Evolutionary conservation across 2,329 filamentous ascomycete genomes (phyloP).

Genomic region (Herpomyces periplanetae): DNA sequence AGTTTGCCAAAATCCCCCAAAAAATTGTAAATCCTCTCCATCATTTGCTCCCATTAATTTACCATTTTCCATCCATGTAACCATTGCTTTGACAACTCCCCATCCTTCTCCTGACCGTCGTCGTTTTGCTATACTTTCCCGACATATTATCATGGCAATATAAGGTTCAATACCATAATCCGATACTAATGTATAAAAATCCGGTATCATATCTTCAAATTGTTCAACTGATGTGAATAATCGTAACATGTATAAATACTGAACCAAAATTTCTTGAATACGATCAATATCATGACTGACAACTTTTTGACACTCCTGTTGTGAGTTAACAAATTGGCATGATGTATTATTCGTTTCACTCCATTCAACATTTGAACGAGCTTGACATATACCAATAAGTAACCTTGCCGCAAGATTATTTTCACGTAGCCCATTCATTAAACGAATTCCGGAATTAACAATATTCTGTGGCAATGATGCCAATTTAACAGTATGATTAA

Average conservation of each 20-base stretch:
- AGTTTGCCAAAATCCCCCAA: too few species aligned
- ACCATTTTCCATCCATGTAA: slow-evolving; percentile 2
- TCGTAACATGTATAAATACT: slow-evolving; percentile 60
- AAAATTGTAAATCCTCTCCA: too few species aligned
- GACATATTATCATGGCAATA: slow-evolving; percentile 47
- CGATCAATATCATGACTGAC: slow-evolving; percentile 63
- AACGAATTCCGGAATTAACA: slow-evolving; percentile 28
- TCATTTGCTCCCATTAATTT: slow-evolving; percentile 4
- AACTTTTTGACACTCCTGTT: slow-evolving; percentile 47
- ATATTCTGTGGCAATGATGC: slow-evolving; percentile 40
- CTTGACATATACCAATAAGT: slow-evolving; percentile 61
- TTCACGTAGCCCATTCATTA: slow-evolving; percentile 39
- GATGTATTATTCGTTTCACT: slow-evolving; percentile 24
- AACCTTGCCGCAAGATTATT: slow-evolving; percentile 40
- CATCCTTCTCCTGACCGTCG: too few species aligned
- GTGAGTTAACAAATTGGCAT: too few species aligned
- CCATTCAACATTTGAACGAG: slow-evolving; percentile 52
- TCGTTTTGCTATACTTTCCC: slow-evolving; percentile 31
- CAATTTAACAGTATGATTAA: slow-evolving; percentile 51
- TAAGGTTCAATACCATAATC: slow-evolving; percentile 42
- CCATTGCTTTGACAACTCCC: too few species aligned
- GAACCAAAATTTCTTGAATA: slow-evolving; percentile 40
- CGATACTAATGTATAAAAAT: slow-evolving; percentile 26
- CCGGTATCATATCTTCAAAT: slow-evolving; percentile 40
- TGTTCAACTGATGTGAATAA: slow-evolving; percentile 32